These are phyloP conservation scores for Suhomyces bokatorum DNA, from an alignment of 1,139 yeast species.

Conservation along the genomic window DNA sequence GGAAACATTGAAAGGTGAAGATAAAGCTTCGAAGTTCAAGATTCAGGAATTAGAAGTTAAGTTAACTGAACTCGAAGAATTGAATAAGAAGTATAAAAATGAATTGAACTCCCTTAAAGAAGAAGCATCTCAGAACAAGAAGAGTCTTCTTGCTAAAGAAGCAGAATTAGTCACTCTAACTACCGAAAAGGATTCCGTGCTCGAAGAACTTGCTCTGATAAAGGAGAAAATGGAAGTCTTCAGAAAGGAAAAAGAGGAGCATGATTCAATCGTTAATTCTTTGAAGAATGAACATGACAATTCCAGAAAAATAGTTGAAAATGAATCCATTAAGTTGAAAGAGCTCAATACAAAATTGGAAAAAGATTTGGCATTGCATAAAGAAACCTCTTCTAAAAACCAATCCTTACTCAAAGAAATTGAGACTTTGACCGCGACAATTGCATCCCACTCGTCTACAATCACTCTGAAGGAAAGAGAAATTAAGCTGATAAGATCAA, in stretches of 20 bases:
- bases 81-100: conserved; percentile 22
- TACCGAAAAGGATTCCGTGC: conserved; percentile 17
- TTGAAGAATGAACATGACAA: conserved; percentile 23
- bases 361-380: conserved; percentile 14
- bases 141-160: conserved; percentile 12
- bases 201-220: conserved; percentile 8
- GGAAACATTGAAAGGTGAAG: conserved; percentile 27
- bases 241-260: conserved; percentile 20
- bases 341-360: conserved; percentile 13
- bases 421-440: conserved; percentile 12
- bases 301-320: conserved; percentile 9
- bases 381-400: conserved; percentile 11
- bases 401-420: conserved; percentile 15
- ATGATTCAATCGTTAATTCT: conserved; percentile 17
- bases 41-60: conserved; percentile 17
- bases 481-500: conserved; percentile 14
- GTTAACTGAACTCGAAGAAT: conserved; percentile 15
- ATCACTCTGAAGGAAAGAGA: conserved; percentile 15
- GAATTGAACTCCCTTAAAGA: conserved; percentile 16
- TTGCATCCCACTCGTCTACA: conserved; percentile 14
- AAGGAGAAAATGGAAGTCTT: conserved; percentile 12
- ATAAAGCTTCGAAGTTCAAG: conserved; percentile 16
- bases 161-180: conserved; percentile 20
- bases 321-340: conserved; percentile 18
- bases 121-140: conserved; percentile 7